A percentile compares a stretch with the other conserved stretches of the same genome.
phyloP scores from a whole-genome alignment of 192 early-diverging fungal genomes.

The Paraglomus brasilianum region DNA sequence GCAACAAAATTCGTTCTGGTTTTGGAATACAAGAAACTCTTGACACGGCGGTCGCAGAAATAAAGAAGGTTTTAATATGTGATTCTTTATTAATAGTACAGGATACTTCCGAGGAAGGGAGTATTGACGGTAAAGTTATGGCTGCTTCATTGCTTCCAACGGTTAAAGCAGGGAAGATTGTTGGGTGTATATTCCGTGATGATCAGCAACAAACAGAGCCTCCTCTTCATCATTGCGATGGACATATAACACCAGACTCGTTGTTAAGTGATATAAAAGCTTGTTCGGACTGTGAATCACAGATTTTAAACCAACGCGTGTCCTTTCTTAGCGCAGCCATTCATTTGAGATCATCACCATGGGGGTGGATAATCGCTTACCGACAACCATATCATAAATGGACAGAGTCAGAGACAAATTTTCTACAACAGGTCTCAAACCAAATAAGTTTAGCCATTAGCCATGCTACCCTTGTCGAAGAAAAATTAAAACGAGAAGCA shows the following conservation, averaged over 20 bases:
- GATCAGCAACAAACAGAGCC: slow-evolving; percentile 30
- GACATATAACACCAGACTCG: slow-evolving; percentile 6
- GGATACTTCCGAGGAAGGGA: slow-evolving; percentile 23
- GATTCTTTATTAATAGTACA: slow-evolving; percentile 36
- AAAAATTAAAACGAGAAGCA: slow-evolving; percentile 42
- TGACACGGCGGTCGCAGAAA: slow-evolving; percentile 34
- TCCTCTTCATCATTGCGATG: slow-evolving; percentile 26
- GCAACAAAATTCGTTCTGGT: slow-evolving; percentile 38
- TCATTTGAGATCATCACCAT: background rate
- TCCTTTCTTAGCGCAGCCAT: slow-evolving; percentile 7
- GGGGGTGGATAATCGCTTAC: slow-evolving; percentile 24
- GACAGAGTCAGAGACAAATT: slow-evolving; percentile 36
- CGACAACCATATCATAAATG: slow-evolving; percentile 24
- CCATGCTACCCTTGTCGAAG: slow-evolving; percentile 38
- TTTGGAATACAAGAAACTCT: slow-evolving; percentile 36
- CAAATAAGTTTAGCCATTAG: slow-evolving; percentile 45
- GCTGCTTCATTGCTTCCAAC: no score
- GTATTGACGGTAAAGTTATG: no score
- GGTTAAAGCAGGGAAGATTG: no score
- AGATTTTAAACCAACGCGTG: background rate
- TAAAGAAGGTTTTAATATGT: slow-evolving; percentile 40
- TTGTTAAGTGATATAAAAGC: slow-evolving; percentile 18
- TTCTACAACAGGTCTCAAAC: slow-evolving; percentile 43
- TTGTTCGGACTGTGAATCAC: background rate
- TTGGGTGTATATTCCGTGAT: background rate